Evolutionary conservation across 2,329 filamentous ascomycete species (phyloP).

Genomic region (Fusarium kyushuense): DNA sequence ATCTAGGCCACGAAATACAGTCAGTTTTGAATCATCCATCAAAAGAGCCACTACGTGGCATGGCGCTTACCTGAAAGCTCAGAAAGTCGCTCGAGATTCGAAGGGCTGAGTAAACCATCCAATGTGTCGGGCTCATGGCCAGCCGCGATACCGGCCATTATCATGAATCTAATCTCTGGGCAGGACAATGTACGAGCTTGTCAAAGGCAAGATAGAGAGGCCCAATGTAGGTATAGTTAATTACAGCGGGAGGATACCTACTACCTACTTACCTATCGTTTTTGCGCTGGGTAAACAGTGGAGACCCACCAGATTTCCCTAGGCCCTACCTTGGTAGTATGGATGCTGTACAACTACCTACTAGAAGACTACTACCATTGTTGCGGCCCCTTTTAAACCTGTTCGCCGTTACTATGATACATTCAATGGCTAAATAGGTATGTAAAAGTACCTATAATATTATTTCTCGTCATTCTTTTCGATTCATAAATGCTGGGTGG

Average conservation of each 20-base stretch:
- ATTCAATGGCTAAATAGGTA: no score
- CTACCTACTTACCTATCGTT: neutral
- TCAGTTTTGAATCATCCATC: neutral
- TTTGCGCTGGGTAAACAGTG: neutral
- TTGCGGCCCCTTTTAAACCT: no score
- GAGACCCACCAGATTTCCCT: neutral
- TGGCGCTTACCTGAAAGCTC: constrained; percentile 25
- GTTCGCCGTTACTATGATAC: no score
- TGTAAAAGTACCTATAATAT: no score
- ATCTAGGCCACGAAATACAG: neutral
- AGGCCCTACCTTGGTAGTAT: no score
- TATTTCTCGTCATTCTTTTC: neutral
- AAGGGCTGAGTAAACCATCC: constrained; percentile 24
- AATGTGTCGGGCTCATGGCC: neutral
- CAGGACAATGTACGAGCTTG: neutral
- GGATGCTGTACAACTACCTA: neutral
- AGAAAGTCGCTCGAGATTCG: constrained; percentile 23
- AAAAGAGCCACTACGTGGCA: neutral
- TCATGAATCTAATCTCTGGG: neutral
- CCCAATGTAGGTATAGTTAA: neutral
- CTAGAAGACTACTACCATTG: no score
- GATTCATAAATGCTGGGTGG: neutral
- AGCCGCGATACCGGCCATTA: constrained; percentile 4
- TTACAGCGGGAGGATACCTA: neutral
- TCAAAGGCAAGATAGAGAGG: neutral